Conservation (phyloP, 23 red algal genomes). For the Chondrus crispus region DNA sequence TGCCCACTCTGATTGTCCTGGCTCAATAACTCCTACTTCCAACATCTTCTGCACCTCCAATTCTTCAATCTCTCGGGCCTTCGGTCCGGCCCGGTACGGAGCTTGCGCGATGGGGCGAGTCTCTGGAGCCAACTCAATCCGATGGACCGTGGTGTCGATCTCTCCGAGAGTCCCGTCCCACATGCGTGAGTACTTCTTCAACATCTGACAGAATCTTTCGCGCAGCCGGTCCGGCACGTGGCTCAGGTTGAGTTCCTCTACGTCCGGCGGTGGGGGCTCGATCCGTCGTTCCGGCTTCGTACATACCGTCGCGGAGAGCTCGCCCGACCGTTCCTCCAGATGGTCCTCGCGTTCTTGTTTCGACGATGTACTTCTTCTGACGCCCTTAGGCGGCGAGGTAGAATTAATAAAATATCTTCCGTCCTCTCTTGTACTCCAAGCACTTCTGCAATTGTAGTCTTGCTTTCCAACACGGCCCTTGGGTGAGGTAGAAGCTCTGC, state of each 20-base stretch:
- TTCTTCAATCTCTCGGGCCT: neutral
- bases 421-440: neutral
- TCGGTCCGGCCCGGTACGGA: constrained; percentile 7
- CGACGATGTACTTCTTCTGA: no score
- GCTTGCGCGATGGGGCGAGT: neutral
- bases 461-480: neutral
- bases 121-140: neutral
- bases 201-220: neutral
- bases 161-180: neutral
- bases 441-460: neutral
- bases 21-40: neutral
- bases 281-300: no score
- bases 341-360: no score
- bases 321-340: neutral
- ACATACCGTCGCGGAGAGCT: neutral
- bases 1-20: neutral
- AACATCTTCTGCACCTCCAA: neutral
- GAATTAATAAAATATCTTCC: no score
- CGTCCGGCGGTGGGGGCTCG: neutral
- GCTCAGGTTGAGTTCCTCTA: neutral
- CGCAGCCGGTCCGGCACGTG: neutral
- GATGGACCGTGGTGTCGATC: neutral
- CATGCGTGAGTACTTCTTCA: neutral
- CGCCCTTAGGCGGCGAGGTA: no score
- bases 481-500: neutral